Evolutionary conservation across 352 stramenopile species (phyloP).

Genomic region (Pythium periplocum): DNA sequence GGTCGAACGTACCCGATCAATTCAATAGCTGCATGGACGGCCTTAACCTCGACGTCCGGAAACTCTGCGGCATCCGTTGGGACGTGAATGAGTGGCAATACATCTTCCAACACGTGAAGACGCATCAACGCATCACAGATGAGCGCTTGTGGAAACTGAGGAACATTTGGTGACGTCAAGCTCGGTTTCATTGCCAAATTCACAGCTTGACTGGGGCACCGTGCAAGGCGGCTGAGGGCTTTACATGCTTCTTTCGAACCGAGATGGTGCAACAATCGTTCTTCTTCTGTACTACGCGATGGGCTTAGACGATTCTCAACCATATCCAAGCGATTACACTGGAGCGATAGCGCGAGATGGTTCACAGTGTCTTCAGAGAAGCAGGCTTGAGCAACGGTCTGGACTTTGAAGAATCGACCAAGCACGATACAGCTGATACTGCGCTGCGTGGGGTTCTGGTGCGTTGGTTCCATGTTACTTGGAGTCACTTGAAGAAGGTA

Average conservation of each 20-base stretch:
- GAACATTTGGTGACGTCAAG: conserved; percentile 40
- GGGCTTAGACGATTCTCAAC: conserved; percentile 32
- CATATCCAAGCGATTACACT: conserved; percentile 68
- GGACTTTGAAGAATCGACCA: conserved; percentile 37
- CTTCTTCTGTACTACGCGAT: conserved; percentile 16
- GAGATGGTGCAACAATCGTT: conserved; percentile 40
- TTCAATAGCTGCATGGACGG: conserved; percentile 47
- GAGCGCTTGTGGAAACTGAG: conserved; percentile 47
- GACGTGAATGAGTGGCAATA: conserved; percentile 43
- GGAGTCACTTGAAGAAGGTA: conserved; percentile 50
- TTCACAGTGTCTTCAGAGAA: conserved; percentile 59
- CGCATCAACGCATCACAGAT: conserved; percentile 59
- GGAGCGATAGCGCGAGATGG: conserved; percentile 63
- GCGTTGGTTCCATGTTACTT: conserved; percentile 44
- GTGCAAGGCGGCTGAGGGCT: conserved; percentile 42
- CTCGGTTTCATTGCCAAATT: conserved; percentile 35
- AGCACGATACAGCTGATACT: conserved; percentile 75
- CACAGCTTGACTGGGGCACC: conserved; percentile 34
- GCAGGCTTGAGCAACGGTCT: conserved; percentile 25
- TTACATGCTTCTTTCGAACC: conserved; percentile 53
- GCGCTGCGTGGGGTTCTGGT: conserved; percentile 44
- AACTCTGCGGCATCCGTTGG: conserved; percentile 50
- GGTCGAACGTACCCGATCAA: conserved; percentile 54
- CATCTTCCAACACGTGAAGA: conserved; percentile 64
- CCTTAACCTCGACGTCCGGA: conserved; percentile 27